Conservation (phyloP, 179 eudicot species). For the Beta lomatogona region DNA sequence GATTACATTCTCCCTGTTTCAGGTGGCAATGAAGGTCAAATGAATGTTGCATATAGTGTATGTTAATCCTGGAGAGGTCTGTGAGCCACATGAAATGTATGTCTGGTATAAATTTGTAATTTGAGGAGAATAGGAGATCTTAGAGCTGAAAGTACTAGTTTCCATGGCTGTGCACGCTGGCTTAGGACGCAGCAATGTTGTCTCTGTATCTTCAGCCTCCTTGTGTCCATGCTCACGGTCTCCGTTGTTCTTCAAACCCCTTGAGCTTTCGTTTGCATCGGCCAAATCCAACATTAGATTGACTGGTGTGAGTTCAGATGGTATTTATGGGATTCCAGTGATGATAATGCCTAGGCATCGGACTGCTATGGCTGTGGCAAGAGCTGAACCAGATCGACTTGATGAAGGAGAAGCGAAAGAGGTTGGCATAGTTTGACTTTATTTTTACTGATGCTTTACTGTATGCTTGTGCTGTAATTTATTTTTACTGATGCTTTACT, state of each 20-base stretch:
- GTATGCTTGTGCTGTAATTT: neutral
- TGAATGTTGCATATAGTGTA: neutral
- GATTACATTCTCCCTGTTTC: neutral
- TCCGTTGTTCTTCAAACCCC: constrained; percentile 6
- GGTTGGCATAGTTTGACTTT: constrained; percentile 34
- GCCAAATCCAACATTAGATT: constrained; percentile 23
- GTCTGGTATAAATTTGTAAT: neutral
- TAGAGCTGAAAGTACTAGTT: neutral
- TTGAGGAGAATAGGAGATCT: neutral
- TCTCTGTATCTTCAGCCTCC: no score
- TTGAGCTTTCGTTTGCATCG: constrained; percentile 23
- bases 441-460: no score
- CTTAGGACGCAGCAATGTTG: no score
- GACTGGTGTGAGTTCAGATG: constrained; percentile 13
- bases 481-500: no score
- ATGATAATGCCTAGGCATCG: constrained; percentile 16
- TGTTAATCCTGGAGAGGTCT: neutral
- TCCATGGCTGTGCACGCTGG: no score
- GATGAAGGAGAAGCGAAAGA: constrained; percentile 34
- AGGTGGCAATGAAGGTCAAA: neutral
- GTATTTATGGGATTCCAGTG: constrained; percentile 24
- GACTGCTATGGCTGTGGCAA: constrained; percentile 34
- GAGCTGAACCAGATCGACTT: constrained; percentile 37
- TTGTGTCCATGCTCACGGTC: no score
- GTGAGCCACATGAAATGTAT: neutral